phyloP scores from a whole-genome alignment of 139 green algal genomes.

The Chlamydomonas sphaeroides region DNA sequence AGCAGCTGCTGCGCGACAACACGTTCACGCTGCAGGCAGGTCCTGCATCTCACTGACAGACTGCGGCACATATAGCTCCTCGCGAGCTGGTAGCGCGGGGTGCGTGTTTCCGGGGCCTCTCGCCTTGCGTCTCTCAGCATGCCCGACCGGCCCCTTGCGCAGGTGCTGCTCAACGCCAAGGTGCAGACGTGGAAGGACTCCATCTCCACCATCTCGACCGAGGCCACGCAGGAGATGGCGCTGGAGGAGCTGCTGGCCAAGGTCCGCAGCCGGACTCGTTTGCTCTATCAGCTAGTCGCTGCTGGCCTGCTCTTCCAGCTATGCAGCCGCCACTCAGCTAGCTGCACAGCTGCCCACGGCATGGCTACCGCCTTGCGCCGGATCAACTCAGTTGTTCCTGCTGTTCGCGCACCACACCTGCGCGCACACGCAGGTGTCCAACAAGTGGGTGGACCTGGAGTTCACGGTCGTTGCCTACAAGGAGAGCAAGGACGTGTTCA shows the following conservation, averaged over 20 bases:
- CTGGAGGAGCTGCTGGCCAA: conserved; percentile 84
- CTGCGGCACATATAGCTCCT: too few species aligned
- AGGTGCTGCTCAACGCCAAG: conserved; percentile 67
- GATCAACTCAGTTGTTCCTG: too few species aligned
- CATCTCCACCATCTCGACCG: conserved; percentile 69
- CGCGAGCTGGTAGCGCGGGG: too few species aligned
- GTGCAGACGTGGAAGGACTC: conserved; percentile 69
- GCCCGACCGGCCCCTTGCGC: neutral
- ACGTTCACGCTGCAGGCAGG: conserved; percentile 72
- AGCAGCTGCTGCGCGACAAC: conserved; percentile 49
- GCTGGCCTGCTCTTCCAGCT: too few species aligned
- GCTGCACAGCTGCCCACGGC: too few species aligned
- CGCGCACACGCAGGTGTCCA: conserved; percentile 32
- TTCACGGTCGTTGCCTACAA: conserved; percentile 84
- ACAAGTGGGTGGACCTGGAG: conserved; percentile 82
- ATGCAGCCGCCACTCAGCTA: too few species aligned
- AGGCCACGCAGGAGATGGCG: conserved; percentile 82
- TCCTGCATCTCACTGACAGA: neutral
- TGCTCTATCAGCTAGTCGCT: too few species aligned
- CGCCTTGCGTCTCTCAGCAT: too few species aligned
- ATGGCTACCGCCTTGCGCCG: too few species aligned
- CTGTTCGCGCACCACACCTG: too few species aligned
- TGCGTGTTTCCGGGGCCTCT: too few species aligned
- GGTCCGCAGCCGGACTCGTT: conserved; percentile 43
- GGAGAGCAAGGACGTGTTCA: conserved; percentile 88